A percentile compares a stretch with the other conserved stretches of the same genome.
These are phyloP conservation scores for Pseudopithomyces maydicus DNA, from an alignment of 2,329 filamentous ascomycete genomes.

Conservation along the genomic window DNA sequence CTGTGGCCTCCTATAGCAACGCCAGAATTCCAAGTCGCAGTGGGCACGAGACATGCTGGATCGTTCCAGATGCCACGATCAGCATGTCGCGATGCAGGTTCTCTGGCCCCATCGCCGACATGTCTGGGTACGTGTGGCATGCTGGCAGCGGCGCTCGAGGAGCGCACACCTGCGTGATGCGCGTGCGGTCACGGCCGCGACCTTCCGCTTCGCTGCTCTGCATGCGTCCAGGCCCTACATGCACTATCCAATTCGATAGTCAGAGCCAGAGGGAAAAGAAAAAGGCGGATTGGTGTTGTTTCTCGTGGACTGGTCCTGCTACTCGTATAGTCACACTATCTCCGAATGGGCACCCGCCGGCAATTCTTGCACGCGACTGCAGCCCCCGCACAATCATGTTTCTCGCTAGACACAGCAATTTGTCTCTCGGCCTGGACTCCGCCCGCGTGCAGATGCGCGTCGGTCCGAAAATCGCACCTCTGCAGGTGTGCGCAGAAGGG, in stretches of 20 bases:
- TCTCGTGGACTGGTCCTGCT: neutral
- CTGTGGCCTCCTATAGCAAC: neutral
- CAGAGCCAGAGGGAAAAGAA: neutral
- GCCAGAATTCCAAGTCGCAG: neutral
- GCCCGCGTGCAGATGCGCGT: neutral
- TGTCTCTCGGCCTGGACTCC: neutral
- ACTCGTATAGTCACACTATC: constrained; percentile 1
- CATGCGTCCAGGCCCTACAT: neutral
- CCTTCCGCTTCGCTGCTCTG: neutral
- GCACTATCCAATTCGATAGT: neutral
- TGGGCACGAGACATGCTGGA: neutral
- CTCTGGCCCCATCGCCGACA: neutral
- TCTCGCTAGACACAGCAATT: neutral
- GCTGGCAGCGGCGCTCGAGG: neutral
- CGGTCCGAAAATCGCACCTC: neutral
- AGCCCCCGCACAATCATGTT: neutral
- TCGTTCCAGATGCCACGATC: neutral
- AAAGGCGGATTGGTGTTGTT: neutral
- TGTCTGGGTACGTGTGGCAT: neutral
- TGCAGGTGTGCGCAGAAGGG: neutral
- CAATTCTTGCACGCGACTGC: constrained; percentile 1
- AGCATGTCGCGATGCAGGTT: neutral
- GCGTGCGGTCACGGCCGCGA: neutral
- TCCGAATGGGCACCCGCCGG: neutral
- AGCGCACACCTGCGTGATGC: neutral